phyloP scores from a whole-genome alignment of 192 early-diverging fungal genomes.

The Coemansia sp. region DNA sequence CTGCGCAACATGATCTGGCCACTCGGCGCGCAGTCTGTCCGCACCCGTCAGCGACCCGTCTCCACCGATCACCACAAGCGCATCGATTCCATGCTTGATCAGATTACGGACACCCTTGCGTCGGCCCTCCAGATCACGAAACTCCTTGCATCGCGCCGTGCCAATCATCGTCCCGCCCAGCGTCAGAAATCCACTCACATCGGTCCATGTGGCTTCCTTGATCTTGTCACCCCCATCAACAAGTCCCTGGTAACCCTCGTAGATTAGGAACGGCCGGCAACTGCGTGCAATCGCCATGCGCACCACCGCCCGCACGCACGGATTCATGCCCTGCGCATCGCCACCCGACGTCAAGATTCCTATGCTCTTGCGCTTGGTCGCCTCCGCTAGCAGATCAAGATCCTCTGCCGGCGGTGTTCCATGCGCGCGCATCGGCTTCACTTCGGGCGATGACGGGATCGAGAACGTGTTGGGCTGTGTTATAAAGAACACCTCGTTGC shows the following conservation, averaged over 20 bases:
- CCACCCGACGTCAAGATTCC: conserved; percentile 94
- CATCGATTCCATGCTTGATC: conserved; percentile 90
- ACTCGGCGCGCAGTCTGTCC: conserved; percentile 86
- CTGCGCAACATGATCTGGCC: conserved; percentile 79
- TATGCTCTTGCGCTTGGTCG: conserved; percentile 67
- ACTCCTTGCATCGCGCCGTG: conserved; percentile 86
- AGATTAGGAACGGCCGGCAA: conserved; percentile 85
- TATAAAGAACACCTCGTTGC: conserved; percentile 76
- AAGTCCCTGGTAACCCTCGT: conserved; percentile 96
- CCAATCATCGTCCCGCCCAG: conserved; percentile 94
- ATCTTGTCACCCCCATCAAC: conserved; percentile 92
- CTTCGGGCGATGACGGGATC: conserved; percentile 44
- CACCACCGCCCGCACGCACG: conserved; percentile 87
- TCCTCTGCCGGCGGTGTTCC: conserved; percentile 7
- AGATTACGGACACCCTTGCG: conserved; percentile 80
- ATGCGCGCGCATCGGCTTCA: conserved; percentile 14
- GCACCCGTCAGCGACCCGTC: conserved; percentile 97
- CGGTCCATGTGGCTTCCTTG: conserved; percentile 80
- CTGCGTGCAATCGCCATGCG: conserved; percentile 80
- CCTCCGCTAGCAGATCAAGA: conserved; percentile 1
- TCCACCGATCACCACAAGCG: conserved; percentile 93
- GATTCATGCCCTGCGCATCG: conserved; percentile 98
- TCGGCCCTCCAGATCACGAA: conserved; percentile 83
- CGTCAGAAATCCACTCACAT: conserved; percentile 84
- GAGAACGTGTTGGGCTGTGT: conserved; percentile 59